Evolutionary conservation across 2,329 filamentous ascomycete species (phyloP), one percentile per base, ranked within the genome.

Genomic region (Trichophyton schoenleinii): DNA sequence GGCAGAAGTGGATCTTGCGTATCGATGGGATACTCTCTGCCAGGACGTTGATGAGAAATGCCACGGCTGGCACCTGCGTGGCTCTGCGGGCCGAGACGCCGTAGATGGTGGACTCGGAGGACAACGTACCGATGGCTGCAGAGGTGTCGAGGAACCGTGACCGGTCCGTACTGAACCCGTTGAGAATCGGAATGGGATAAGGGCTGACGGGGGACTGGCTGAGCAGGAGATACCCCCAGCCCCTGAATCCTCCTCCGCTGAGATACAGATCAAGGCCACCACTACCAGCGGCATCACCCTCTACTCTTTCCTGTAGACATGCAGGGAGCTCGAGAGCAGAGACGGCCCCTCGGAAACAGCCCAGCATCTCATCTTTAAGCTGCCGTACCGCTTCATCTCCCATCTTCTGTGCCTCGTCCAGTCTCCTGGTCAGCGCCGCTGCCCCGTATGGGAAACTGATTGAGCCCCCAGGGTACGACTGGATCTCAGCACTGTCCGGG

Each of bases 181-280:
- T 91, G 71, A 94, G 87, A 20, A 87, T 85, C 0, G 89, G 83
- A 28, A 96, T 87, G 0, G 91, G 91, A 71, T 95, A 96, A 0
- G 89, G 89, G 60, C 81, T 78, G 49, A 89, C 81, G 4, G 78
- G 74, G 68, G 92, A 88, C 66, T 83, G 81, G 70, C 87, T 85
- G 87, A 95, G 91, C 59, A 96, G 79, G 69, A 95, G 85, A 72
- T 89, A 95, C 5, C 91, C 91, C 79, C 95, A 96, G 15, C 91
- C 91, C 41, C 91, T 80, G 70, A 96, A 95, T 0, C 91, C 91
- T 25, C 91, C 91, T 49, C 91, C 91, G 64, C 88, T 95, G 62
- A 96, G 84, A 71, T 91, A 96, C 7, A 96, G 78, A 38, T 87
- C 83, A 62, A 91, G 78, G 3, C 81, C 81, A 1, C 77, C 77